Base-by-base conservation (phyloP, 202 grass and related monocot species). In the Panicum virgatum region DNA sequence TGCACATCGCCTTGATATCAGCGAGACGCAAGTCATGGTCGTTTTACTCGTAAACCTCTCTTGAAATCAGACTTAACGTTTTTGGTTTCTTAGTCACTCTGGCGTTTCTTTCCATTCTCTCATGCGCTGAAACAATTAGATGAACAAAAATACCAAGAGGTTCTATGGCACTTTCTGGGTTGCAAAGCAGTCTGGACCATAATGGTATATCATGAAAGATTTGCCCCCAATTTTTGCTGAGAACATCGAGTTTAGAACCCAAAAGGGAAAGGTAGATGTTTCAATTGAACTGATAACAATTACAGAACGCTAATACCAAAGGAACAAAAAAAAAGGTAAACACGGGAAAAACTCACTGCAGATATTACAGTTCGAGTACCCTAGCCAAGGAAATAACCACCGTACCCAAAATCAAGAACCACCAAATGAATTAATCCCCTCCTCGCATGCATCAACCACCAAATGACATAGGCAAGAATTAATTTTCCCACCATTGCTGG, bases 361-460 rank as follows among this genome's bases (percentile, higher is more conserved):
- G 8, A 68, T 44, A 57, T 69, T 76, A 87, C 85, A 87, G 85
- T 82, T 81, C 77, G 84, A 86, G 70, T 81, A 76, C 78, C 71
- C 85, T 81, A 76, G 32, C 71, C 29, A 62, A 71, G 30, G 60
- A 62, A 42, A 9, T 59, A 40, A 37, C 10, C 50, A 59, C 30
- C 43, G 43, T 19, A 51, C 16, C 40, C 11, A 69, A 61, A 62
- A 72, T 15, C n/a, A 79, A 25, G 30, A 52, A 51, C 39, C 40
- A 68, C 38, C 68, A 58, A 45, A 59, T 42, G 52, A 77, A 62
- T 70, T 37, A 39, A n/a, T 20, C 37, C 16, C 39, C 39, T n/a
- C n/a, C n/a, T 60, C 15, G 11, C 66, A 77, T 59, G 69, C 25
- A 65, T 36, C 59, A 51, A 48, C n/a, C 59, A 68, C 66, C 83